Evolutionary conservation across 2,329 filamentous ascomycete genomes (phyloP), one percentile per base, ranked within the genome.

Genomic region (Colletotrichum musae): DNA sequence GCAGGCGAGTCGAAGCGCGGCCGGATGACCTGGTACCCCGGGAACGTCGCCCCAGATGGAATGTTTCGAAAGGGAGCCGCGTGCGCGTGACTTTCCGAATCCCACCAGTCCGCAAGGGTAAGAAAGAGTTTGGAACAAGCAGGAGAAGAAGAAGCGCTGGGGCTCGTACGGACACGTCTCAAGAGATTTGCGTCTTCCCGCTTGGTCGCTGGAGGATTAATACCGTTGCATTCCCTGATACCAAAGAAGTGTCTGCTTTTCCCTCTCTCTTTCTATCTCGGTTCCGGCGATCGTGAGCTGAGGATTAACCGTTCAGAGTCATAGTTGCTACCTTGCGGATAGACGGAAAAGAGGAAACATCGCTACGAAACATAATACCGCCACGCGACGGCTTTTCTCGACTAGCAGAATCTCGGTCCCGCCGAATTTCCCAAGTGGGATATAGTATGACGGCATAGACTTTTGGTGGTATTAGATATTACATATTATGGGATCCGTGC

Each of bases 51-150:
- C 51, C 54, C 56, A 26, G 45, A 28, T 51, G 63, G 51, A 56
- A 56, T 61, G 62, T 70, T 70, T 70, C 67, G 67, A 67, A 70
- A 67, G 67, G 57, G 62, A 41, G 62, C 57, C 57, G 67, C 67
- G 62, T 67, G 62, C 61, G 62, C 51, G 62, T 57, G 51, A 39
- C 51, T 58, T 52, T 39, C 16, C 24, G 36, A 24, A 24, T 24
- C 21, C 21, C 21, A 24, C 56, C 56, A 61, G 43, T 13, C 18
- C 36, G n/a, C 15, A 57, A 41, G 58, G 32, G 61, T n/a, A 16
- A 43, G 21, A 32, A 48, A 54, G 58, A 47, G 60, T 64, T 65
- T 68, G 53, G 56, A 61, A 58, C 47, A 39, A 59, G 45, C 26
- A 24, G 21, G 32, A 7, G 7, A 36, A 10, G 7, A 36, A 36